phyloP scores from a whole-genome alignment of 2,329 filamentous ascomycete genomes.

The Aspergillus candidus region DNA sequence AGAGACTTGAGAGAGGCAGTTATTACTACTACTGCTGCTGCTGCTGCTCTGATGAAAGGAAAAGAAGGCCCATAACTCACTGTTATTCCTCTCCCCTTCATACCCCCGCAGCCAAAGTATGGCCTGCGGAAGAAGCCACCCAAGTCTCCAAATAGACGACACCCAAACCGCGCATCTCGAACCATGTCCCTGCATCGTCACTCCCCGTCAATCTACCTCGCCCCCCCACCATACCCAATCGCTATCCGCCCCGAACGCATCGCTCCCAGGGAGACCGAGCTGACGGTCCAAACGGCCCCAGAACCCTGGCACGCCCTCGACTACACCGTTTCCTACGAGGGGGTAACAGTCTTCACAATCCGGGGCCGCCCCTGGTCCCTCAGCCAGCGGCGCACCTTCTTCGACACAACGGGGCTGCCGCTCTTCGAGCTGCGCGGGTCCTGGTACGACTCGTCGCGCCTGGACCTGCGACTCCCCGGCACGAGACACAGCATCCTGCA shows the following conservation, averaged over 20 bases:
- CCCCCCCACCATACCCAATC: constrained; percentile 6
- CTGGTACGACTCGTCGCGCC: constrained; percentile 12
- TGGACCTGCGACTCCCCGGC: constrained; percentile 10
- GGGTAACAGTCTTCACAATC: constrained; percentile 8
- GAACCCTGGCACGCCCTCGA: constrained; percentile 16
- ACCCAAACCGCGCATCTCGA: too few relatives aligned
- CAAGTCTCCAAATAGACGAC: too few relatives aligned
- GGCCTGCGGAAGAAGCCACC: neutral
- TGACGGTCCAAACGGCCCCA: constrained; percentile 10
- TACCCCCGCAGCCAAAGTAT: neutral
- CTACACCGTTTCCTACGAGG: constrained; percentile 9
- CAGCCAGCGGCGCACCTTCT: constrained; percentile 11
- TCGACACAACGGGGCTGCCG: constrained; percentile 12
- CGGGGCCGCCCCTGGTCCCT: constrained; percentile 12
- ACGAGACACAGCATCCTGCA: constrained; percentile 5
- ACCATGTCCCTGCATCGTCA: neutral
- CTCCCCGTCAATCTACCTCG: neutral
- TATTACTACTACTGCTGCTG: neutral
- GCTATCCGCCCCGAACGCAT: constrained; percentile 13
- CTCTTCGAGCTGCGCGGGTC: constrained; percentile 13
- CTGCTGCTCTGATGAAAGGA: neutral
- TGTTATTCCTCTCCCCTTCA: neutral
- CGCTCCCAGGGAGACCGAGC: constrained; percentile 3
- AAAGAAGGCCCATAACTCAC: neutral
- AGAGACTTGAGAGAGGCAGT: neutral